These are phyloP conservation scores for Pseudopediastrum boryanum DNA, from an alignment of 139 green algal genomes.

Conservation along the genomic window DNA sequence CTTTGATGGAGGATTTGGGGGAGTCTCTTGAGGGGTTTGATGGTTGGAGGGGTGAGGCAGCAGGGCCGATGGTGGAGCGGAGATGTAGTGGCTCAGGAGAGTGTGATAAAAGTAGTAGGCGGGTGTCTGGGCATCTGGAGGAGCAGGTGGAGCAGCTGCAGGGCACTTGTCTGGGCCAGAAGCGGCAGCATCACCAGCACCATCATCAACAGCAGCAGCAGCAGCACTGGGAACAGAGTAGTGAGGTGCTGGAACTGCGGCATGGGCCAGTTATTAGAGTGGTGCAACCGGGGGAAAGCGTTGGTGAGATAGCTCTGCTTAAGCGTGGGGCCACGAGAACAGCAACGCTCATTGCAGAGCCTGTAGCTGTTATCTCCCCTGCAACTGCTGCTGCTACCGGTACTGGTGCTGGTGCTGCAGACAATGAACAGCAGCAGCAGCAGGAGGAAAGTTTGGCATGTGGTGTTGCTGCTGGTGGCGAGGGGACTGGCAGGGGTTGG, in stretches of 20 bases:
- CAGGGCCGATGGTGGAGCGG: no score
- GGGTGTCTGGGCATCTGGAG: no score
- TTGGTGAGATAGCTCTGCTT: conserved; percentile 45
- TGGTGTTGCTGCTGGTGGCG: no score
- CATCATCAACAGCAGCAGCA: no score
- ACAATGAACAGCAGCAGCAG: conserved; percentile 3
- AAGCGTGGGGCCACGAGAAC: conserved; percentile 7
- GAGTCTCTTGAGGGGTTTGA: background rate
- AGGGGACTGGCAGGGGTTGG: no score
- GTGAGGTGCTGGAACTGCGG: background rate
- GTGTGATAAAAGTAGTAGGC: no score
- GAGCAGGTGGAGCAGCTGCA: background rate
- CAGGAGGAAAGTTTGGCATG: no score
- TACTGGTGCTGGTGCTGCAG: background rate
- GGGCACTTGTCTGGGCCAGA: background rate
- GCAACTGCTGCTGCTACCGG: background rate
- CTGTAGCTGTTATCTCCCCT: background rate
- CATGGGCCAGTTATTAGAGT: conserved; percentile 32
- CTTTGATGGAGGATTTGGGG: background rate
- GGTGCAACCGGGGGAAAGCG: conserved; percentile 26
- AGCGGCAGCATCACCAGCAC: no score
- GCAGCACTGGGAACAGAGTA: no score
- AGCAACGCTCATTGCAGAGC: conserved; percentile 24
- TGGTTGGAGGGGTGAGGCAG: no score
- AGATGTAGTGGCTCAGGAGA: no score